Evolutionary conservation across 2,329 filamentous ascomycete genomes (phyloP).

Genomic region (Fusarium zealandicum): DNA sequence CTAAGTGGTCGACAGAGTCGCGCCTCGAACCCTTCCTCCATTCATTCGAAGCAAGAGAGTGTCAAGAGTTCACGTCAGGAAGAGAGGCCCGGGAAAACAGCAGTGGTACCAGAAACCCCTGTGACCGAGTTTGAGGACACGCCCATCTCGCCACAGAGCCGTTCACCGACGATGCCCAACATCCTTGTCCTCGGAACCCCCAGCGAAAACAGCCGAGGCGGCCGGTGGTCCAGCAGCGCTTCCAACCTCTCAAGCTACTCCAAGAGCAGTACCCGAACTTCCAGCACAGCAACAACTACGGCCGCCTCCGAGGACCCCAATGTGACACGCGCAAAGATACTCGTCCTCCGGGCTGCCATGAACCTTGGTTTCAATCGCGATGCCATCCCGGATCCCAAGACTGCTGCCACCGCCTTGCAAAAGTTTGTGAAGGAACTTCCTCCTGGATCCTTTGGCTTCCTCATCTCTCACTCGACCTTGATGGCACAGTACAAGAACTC

Average conservation of each 20-base stretch:
- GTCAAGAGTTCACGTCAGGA: conserved; percentile 55
- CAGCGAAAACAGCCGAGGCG: conserved; percentile 64
- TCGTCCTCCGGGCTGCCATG: conserved; percentile 85
- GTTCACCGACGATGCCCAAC: conserved; percentile 78
- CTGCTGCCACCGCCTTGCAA: conserved; percentile 65
- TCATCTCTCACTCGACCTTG: conserved; percentile 73
- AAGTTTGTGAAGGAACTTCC: conserved; percentile 79
- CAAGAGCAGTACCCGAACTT: conserved; percentile 69
- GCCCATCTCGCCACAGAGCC: conserved; percentile 80
- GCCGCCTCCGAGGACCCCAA: conserved; percentile 77
- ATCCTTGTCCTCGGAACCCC: conserved; percentile 84
- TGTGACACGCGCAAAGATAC: conserved; percentile 76
- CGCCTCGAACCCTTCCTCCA: conserved; percentile 58
- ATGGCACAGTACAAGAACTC: conserved; percentile 83
- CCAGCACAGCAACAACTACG: conserved; percentile 76
- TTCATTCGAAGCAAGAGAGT: conserved; percentile 61
- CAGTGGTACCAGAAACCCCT: conserved; percentile 80
- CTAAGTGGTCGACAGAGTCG: conserved; percentile 57
- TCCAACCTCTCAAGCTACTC: conserved; percentile 83
- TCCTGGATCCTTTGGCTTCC: conserved; percentile 77
- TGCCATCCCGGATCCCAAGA: conserved; percentile 52
- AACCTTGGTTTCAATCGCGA: conserved; percentile 80
- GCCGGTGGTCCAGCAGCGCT: conserved; percentile 82
- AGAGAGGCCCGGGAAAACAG: conserved; percentile 57
- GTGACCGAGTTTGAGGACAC: conserved; percentile 96